Base-by-base conservation (phyloP, 2,329 filamentous ascomycete species). In the Aphanocladium album region DNA sequence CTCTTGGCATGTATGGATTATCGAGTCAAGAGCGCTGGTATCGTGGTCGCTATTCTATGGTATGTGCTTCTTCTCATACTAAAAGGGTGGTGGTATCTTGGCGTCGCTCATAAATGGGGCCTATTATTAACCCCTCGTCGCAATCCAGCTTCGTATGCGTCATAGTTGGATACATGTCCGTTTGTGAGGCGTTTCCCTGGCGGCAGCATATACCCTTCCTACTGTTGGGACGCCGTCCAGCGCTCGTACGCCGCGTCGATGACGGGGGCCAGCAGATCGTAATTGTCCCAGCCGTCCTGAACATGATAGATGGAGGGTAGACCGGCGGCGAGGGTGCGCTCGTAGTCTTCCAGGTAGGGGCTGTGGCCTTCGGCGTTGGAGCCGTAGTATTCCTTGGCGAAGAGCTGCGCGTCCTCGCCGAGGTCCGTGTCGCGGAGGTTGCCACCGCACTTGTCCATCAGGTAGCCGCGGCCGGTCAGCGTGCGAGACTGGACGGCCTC, bases 221-320 rank as follows among this genome's bases (percentile, higher is more conserved):
- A 35, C 12, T 6, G 6, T 12, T 35, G 33, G 33, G 33, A 6
- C 33, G 33, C 14, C n/a, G 16, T 17, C 54, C 54, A 57, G 41
- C 17, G 27, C n/a, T 23, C 27, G 19, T 35, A 47, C 2, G 54
- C 54, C 16, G 43, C 54, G 43, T 57, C 54, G 27, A 57, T 14
- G 21, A 49, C 54, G 19, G 54, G 54, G 6, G 30, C 54, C 2
- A 57, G 27, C 43, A 57, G 54, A 43, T 57, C 54, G 17, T 39
- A 57, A 17, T 57, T 57, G n/a, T 25, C 27, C 54, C 54, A 49
- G 21, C 3, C 17, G 21, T 57, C 43, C 27, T 49, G 12, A 7
- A 57, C 30, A 30, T 57, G 54, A 30, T 49, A 49, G 30, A 57
- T n/a, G 19, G 54, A 57, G 8, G 43, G 43, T 19, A 57, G 19